phyloP scores from a whole-genome alignment of 1,284 basidiomycete species.

The Cryptococcus sp. region DNA sequence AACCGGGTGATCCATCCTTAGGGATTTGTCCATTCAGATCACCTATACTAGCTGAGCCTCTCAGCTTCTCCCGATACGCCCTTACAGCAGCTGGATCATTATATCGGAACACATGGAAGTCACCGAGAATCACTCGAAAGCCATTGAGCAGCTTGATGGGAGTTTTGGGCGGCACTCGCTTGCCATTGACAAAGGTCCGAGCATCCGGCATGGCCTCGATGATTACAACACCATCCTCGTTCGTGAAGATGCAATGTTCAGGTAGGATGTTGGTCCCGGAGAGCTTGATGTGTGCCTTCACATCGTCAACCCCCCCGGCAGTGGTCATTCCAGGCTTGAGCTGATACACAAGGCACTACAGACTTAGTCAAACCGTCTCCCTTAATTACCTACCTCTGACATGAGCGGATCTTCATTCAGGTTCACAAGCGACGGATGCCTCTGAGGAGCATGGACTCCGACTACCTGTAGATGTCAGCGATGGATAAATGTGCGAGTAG shows the following conservation, averaged over 20 bases:
- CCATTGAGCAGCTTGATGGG: conserved; percentile 60
- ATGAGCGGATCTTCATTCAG: conserved; percentile 69
- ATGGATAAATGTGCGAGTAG: background rate
- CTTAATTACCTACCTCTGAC: background rate
- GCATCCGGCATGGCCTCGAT: conserved; percentile 72
- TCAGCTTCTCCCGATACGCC: conserved; percentile 68
- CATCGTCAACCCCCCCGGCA: conserved; percentile 77
- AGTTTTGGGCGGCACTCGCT: conserved; percentile 68
- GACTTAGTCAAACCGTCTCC: conserved; percentile 3
- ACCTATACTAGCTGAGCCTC: conserved; percentile 16
- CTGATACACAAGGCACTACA: conserved; percentile 80
- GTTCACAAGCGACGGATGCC: conserved; percentile 94
- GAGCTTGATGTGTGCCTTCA: conserved; percentile 81
- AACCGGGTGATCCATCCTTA: conserved; percentile 16
- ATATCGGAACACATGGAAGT: conserved; percentile 96
- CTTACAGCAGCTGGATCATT: conserved; percentile 88
- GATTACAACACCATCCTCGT: conserved; percentile 76
- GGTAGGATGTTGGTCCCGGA: conserved; percentile 87
- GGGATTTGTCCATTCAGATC: conserved; percentile 8
- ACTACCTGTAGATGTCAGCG: conserved; percentile 25
- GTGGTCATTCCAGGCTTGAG: conserved; percentile 81
- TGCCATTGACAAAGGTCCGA: conserved; percentile 81
- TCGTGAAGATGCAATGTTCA: conserved; percentile 89
- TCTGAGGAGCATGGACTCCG: conserved; percentile 94
- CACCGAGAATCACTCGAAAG: conserved; percentile 92